These are phyloP conservation scores for Cystobasidium onofrii DNA, from an alignment of 768 basidiomycete genomes.

Conservation along the genomic window DNA sequence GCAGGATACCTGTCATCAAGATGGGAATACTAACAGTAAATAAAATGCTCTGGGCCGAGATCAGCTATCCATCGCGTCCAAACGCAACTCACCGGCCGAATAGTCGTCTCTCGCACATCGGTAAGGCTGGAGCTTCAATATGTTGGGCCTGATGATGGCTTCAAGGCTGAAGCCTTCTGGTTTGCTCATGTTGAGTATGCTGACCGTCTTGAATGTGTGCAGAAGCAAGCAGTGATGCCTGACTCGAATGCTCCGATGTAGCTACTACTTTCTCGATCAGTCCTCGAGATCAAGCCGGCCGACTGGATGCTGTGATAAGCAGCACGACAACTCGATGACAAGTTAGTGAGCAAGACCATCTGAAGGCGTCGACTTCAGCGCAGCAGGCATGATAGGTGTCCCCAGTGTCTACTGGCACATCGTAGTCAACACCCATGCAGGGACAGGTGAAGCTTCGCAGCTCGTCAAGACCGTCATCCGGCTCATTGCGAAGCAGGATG, in stretches of 20 bases:
- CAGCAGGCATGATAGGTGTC: not conserved
- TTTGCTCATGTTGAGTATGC: slow-evolving; percentile 1
- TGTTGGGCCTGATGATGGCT: slow-evolving; percentile 52
- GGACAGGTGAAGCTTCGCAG: not conserved
- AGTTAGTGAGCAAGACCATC: too few relatives aligned
- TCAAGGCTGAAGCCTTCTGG: not conserved
- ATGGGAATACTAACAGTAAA: not conserved
- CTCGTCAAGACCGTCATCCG: not conserved
- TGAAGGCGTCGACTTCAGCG: too few relatives aligned
- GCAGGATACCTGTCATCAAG: slow-evolving; percentile 65
- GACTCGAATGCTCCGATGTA: not conserved
- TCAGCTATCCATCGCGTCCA: not conserved
- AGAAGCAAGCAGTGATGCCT: too few relatives aligned
- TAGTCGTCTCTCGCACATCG: slow-evolving; percentile 96
- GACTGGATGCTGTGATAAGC: not conserved
- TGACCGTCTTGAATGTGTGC: too few relatives aligned
- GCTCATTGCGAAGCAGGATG: not conserved
- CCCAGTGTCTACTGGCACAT: slow-evolving; percentile 6
- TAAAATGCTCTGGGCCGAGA: not conserved
- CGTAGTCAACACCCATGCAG: slow-evolving; percentile 8
- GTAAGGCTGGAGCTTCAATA: slow-evolving; percentile 82
- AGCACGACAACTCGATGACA: not conserved
- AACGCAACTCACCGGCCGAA: slow-evolving; percentile 36
- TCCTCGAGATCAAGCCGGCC: not conserved
- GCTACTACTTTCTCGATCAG: not conserved